Evolutionary conservation across 2,329 filamentous ascomycete genomes (phyloP).

Genomic region (Chalara sp.): DNA sequence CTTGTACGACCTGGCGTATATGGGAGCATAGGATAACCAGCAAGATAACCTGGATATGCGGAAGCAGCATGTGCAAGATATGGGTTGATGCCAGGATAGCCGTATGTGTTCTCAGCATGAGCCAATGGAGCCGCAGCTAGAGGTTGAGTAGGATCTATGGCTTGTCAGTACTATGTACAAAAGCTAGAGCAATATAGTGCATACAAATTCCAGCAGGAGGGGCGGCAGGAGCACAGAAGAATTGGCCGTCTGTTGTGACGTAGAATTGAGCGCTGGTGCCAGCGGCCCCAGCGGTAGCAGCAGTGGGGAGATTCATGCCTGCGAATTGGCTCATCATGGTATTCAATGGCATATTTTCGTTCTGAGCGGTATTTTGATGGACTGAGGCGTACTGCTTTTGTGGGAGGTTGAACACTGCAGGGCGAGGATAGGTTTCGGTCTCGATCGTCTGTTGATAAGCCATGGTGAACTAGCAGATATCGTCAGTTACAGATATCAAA

Average conservation of each 20-base stretch:
- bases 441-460: slow-evolving; percentile 27
- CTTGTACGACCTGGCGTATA: slow-evolving; percentile 23
- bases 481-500: too few relatives aligned
- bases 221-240: slow-evolving; percentile 20
- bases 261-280: slow-evolving; percentile 25
- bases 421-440: slow-evolving; percentile 19
- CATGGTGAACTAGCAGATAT: slow-evolving; percentile 24
- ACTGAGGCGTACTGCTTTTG: slow-evolving; percentile 21
- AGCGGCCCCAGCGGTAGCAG: slow-evolving; percentile 24
- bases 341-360: slow-evolving; percentile 19
- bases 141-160: slow-evolving; percentile 20
- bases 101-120: slow-evolving; percentile 21
- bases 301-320: slow-evolving; percentile 25
- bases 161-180: not conserved
- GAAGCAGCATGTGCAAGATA: slow-evolving; percentile 23
- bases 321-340: slow-evolving; percentile 25
- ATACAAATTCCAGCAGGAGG: slow-evolving; percentile 19
- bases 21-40: slow-evolving; percentile 25
- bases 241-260: slow-evolving; percentile 28
- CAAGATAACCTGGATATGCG: slow-evolving; percentile 26
- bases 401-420: slow-evolving; percentile 25
- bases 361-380: slow-evolving; percentile 10
- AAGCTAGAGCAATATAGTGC: not conserved
- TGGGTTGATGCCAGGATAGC: slow-evolving; percentile 22
- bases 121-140: slow-evolving; percentile 19